Percentiles rank a stretch among this genome's conserved stretches.
Evolutionary conservation across 1,139 yeast genomes (phyloP).

Genomic region (Magnusiomyces fungicola): DNA sequence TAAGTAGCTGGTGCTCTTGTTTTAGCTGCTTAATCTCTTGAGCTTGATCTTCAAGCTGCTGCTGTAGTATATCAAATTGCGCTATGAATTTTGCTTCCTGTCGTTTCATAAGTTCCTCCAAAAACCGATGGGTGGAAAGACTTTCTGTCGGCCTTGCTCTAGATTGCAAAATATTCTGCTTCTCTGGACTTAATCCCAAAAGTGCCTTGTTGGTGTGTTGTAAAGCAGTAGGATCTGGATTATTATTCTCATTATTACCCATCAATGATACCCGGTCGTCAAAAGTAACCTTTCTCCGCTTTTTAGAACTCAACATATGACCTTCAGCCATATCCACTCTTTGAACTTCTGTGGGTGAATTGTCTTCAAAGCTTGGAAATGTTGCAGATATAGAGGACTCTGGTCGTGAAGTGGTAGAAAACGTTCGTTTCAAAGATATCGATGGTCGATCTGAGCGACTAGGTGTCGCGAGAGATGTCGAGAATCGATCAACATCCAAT

Average conservation of each 20-base stretch:
- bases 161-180: background rate
- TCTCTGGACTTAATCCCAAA: too few relatives aligned
- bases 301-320: background rate
- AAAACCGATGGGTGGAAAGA: background rate
- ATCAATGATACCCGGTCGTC: background rate
- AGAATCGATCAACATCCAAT: background rate
- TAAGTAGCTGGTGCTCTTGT: too few relatives aligned
- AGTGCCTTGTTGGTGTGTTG: too few relatives aligned
- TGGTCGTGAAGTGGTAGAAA: background rate
- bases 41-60: background rate
- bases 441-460: background rate
- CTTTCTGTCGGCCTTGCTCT: background rate
- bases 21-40: background rate
- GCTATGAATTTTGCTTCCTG: background rate
- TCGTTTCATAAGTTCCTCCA: background rate
- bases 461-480: background rate
- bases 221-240: too few relatives aligned
- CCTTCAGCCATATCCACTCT: too few relatives aligned
- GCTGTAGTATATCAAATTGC: background rate
- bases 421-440: background rate
- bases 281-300: conserved; percentile 2
- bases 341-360: background rate
- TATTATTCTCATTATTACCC: background rate
- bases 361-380: background rate
- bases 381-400: background rate